Conservation (phyloP, 169 alveolate genomes). For the Plasmodium vivax region DNA sequence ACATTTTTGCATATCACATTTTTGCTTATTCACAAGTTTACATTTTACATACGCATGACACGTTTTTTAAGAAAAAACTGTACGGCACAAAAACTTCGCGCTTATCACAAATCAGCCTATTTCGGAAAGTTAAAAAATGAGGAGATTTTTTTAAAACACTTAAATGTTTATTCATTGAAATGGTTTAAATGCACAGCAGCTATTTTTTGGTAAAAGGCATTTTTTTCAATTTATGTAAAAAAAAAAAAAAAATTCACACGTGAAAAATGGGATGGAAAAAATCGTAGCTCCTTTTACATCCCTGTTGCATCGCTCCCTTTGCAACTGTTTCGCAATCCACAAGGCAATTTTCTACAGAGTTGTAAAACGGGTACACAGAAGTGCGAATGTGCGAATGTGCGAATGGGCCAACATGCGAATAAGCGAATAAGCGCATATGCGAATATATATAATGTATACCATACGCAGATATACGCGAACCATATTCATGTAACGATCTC, state of each 20-base stretch:
- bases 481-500: not conserved
- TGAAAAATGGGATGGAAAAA: not conserved
- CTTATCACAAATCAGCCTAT: not conserved
- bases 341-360: not conserved
- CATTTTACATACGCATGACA: not conserved
- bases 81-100: not conserved
- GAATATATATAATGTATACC: not conserved
- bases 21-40: not conserved
- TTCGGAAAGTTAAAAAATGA: not conserved
- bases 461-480: not conserved
- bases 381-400: not conserved
- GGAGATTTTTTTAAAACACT: not conserved
- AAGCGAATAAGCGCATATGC: not conserved
- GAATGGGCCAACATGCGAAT: not conserved
- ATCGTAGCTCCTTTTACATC: not conserved
- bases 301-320: not conserved
- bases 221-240: not conserved
- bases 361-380: not conserved
- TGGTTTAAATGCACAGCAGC: not conserved
- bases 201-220: not conserved
- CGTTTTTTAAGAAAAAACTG: not conserved
- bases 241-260: not conserved
- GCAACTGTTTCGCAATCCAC: not conserved
- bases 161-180: not conserved
- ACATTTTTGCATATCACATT: not conserved